phyloP scores from a whole-genome alignment of 768 basidiomycete species.

The Trametes sanguinea region DNA sequence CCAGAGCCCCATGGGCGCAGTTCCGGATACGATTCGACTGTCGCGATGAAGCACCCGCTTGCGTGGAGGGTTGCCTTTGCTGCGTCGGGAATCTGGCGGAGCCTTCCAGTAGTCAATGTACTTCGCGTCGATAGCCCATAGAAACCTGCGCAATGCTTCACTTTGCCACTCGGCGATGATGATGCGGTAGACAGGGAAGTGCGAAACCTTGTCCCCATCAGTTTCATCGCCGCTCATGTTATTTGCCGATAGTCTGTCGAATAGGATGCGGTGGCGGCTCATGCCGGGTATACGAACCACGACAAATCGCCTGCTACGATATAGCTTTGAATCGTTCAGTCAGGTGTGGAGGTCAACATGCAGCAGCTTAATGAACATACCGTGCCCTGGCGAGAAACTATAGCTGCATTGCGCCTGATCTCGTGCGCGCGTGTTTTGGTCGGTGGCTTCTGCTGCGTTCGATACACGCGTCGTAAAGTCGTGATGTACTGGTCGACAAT shows the following conservation, averaged over 20 bases:
- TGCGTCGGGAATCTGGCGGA: not conserved
- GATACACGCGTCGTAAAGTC: not conserved
- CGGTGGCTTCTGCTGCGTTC: not conserved
- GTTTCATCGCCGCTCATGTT: conserved; percentile 17
- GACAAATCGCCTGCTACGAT: not conserved
- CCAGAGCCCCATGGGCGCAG: not conserved
- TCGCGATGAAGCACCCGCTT: not conserved
- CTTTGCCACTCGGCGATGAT: not conserved
- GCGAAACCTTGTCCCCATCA: not conserved
- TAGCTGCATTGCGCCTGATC: not conserved
- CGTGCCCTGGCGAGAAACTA: not conserved
- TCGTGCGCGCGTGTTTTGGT: not conserved
- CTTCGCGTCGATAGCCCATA: not conserved
- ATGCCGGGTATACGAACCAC: not conserved
- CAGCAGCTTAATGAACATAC: conserved; percentile 1
- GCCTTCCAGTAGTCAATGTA: not conserved
- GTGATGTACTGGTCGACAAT: not conserved
- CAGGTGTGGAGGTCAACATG: too few relatives aligned
- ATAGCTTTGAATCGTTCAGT: too few relatives aligned
- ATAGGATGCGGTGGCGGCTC: not conserved
- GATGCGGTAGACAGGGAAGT: not conserved
- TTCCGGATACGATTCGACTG: not conserved
- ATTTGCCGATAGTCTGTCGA: not conserved
- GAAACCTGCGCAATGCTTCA: not conserved
- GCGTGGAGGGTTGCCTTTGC: not conserved